Evolutionary conservation across 768 basidiomycete genomes (phyloP), one percentile per base, ranked within the genome.

Genomic region (Lactarius akahatsu): DNA sequence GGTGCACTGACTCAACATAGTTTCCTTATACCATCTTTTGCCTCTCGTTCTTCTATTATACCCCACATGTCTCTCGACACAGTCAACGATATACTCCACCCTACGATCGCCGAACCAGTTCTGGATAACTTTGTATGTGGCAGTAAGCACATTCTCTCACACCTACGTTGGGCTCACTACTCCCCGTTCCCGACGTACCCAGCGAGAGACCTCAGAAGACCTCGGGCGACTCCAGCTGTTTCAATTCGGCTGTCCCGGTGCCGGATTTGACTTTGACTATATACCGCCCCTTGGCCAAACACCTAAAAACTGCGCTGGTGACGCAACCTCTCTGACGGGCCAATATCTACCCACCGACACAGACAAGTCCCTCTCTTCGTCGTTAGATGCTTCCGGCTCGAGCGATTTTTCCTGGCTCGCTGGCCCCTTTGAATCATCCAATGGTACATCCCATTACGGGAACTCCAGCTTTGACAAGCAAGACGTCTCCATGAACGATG

Each of bases 51-150:
- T 23, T 45, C 13, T 36, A 23, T 41, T 20, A 52, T 50, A 32
- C 30, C 9, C 20, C 26, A 20, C 3, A 61, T 61, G 64, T 55
- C 59, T 45, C 15, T 32, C 9, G 23, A 60, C 38, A 38, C 18
- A 2, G 30, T 45, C 34, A 36, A 61, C 8, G 32, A 45, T 36
- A 38, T 36, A 32, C 59, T 45, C n/a, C 41, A 28, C 23, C 40
- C 23, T 23, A 15, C 4, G 18, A 23, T 23, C 41, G 32, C 18
- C 28, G n/a, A n/a, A 30, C 11, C 54, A 16, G 34, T 45, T 23
- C n/a, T 28, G 23, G 47, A 45, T 55, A 55, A 65, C 50, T 36
- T 26, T 28, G 64, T 61, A 26, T 47, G 64, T 65, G 28, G 40
- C 20, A 55, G 13, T 26, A 52, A 28, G 16, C 23, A 4, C 20